phyloP scores from a whole-genome alignment of 768 basidiomycete genomes.

The Termitomyces sp. region DNA sequence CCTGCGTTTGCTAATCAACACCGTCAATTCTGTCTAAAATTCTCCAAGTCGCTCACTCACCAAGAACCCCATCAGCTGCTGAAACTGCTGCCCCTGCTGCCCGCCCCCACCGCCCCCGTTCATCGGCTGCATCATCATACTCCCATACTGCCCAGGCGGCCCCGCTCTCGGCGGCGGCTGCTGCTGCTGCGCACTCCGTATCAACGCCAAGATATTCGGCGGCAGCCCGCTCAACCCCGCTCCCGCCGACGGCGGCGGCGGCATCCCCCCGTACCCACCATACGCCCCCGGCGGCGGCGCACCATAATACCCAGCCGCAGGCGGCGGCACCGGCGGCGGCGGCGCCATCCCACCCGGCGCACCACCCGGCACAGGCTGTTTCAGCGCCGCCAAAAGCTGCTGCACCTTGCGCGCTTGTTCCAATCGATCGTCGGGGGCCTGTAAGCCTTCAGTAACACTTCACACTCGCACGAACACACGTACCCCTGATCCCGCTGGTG shows the following conservation, averaged over 20 bases:
- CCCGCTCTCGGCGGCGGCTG: slow-evolving; percentile 13
- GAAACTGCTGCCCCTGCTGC: slow-evolving; percentile 40
- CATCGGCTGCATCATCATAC: slow-evolving; percentile 38
- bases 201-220: slow-evolving; percentile 63
- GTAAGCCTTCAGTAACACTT: not conserved
- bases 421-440: slow-evolving; percentile 70
- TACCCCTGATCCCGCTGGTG: slow-evolving; percentile 14
- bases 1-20: slow-evolving; percentile 29
- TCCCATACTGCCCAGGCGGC: slow-evolving; percentile 26
- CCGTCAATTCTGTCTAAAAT: not conserved
- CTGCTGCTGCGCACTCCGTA: slow-evolving; percentile 54
- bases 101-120: slow-evolving; percentile 28
- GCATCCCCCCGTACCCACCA: slow-evolving; percentile 27
- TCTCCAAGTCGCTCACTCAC: slow-evolving; percentile 33
- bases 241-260: slow-evolving; percentile 24
- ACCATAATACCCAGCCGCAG: slow-evolving; percentile 40
- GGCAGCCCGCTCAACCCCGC: slow-evolving; percentile 43
- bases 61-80: slow-evolving; percentile 66
- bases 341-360: slow-evolving; percentile 30
- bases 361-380: slow-evolving; percentile 48
- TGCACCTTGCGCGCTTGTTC: slow-evolving; percentile 88
- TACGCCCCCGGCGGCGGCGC: slow-evolving; percentile 15
- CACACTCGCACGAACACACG: not conserved
- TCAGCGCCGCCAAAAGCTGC: slow-evolving; percentile 77
- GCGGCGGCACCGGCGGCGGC: slow-evolving; percentile 21